phyloP scores from a whole-genome alignment of 495 filamentous ascomycete species.

The Daldinia decipiens region DNA sequence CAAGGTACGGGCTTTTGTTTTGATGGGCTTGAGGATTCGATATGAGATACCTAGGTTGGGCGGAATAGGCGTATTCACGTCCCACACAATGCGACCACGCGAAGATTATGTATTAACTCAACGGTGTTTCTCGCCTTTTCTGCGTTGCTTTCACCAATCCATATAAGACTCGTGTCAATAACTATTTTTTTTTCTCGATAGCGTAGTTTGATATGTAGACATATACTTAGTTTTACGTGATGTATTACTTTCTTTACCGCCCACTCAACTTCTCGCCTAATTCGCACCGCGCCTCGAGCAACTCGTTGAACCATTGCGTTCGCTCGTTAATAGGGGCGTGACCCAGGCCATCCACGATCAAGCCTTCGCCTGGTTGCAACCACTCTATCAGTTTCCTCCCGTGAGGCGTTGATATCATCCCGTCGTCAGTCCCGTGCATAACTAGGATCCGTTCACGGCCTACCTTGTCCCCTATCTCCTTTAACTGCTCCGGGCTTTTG shows the following conservation, averaged over 20 bases:
- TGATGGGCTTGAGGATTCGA: constrained; percentile 17
- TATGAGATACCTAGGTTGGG: constrained; percentile 33
- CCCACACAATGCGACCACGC: background rate
- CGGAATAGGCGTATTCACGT: constrained; percentile 15
- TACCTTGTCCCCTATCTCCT: constrained; percentile 68
- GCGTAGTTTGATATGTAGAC: background rate
- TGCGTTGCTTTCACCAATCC: background rate
- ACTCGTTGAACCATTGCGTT: constrained; percentile 66
- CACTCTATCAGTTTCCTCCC: constrained; percentile 66
- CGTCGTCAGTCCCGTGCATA: constrained; percentile 76
- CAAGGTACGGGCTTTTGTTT: constrained; percentile 14
- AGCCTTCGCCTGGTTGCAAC: constrained; percentile 58
- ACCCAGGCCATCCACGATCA: constrained; percentile 71
- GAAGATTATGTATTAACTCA: background rate
- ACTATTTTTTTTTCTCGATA: background rate
- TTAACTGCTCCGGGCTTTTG: constrained; percentile 72
- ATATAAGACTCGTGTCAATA: background rate
- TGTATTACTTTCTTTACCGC: constrained; percentile 14
- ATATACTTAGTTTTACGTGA: background rate
- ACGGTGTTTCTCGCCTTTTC: background rate
- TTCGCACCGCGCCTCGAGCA: constrained; percentile 63
- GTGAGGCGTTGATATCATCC: constrained; percentile 77
- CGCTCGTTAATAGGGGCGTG: constrained; percentile 76
- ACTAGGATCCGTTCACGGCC: constrained; percentile 78
- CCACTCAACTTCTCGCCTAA: constrained; percentile 53